Base-by-base conservation (phyloP, 2,329 filamentous ascomycete genomes). In the Pseudogymnoascus sp. region DNA sequence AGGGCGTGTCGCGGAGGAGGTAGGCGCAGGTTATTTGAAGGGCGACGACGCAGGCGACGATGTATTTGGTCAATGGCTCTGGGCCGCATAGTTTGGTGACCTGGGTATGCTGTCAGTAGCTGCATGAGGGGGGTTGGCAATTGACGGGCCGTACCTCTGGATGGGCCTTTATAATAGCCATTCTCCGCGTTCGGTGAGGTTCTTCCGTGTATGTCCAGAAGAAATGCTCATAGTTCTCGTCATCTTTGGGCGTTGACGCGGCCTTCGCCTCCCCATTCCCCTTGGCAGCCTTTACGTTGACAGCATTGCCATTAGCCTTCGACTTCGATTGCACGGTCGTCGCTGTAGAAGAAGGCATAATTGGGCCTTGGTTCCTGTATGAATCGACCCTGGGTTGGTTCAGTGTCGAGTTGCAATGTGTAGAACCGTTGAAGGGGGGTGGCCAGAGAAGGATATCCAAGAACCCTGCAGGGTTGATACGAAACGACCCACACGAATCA, bases 161-260 rank as follows among this genome's bases (percentile, higher is more conserved):
- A 74, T 99, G 93, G 61, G 93, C 92, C 79, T 97, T 97, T 77
- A 99, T 97, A 70, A 99, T 99, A 65, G 92, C 91, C 69, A 93
- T 85, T 62, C 94, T 85, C 69, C 94, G 82, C 33, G 93, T 94
- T 68, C 92, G 86, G 76, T 99, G 94, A 65, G 94, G 94, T 77
- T 99, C 94, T 75, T 99, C 94, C 8, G 94, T 97, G 74, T 99
- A 97, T 40, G 94, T 96, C 94, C 95, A 97, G 79, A 96, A 96
- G 81, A 97, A 97, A 74, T 87, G 61, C 40, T 73, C 70, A 66
- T 73, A 67, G 39, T 72, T 68, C 37, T 72, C 69, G 15, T 67
- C 63, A 18, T 70, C 67, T 42, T 64, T 62, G 15, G 65, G 64
- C 31, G 37, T 40, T 29, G 36, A 59, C 63, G 62, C 60, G 39